Percentiles rank a stretch among this genome's conserved stretches.
Evolutionary conservation across 169 alveolate species (phyloP).

Genomic region (Babesia microti): DNA sequence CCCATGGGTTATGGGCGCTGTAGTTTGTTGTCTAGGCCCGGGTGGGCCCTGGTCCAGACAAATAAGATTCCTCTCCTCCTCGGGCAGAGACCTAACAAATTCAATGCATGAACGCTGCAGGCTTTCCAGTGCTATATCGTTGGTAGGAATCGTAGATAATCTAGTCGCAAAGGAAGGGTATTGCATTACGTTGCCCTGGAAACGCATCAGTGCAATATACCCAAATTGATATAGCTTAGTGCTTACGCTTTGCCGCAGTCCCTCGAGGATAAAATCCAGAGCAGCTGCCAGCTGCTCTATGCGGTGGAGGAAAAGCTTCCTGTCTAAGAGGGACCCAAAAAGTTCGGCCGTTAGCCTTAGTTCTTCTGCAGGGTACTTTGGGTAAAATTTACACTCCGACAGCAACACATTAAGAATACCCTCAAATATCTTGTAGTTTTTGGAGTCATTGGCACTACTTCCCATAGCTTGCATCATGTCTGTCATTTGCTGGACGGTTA

Average conservation of each 20-base stretch:
- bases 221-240: conserved; percentile 64
- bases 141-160: conserved; percentile 30
- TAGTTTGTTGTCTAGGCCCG: no score
- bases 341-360: conserved; percentile 69
- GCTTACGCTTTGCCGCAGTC: conserved; percentile 49
- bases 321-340: conserved; percentile 62
- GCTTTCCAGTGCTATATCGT: conserved; percentile 39
- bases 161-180: conserved; percentile 59
- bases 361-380: conserved; percentile 70
- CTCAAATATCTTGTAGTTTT: conserved; percentile 50
- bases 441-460: conserved; percentile 50
- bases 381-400: conserved; percentile 72
- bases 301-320: conserved; percentile 46
- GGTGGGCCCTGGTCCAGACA: conserved; percentile 39
- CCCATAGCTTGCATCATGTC: conserved; percentile 56
- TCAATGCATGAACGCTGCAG: conserved; percentile 41
- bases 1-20: neutral
- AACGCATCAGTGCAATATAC: conserved; percentile 61
- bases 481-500: conserved; percentile 55
- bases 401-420: conserved; percentile 62
- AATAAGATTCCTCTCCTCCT: conserved; percentile 19
- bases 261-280: conserved; percentile 56
- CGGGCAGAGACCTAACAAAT: conserved; percentile 31
- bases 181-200: conserved; percentile 52
- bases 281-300: conserved; percentile 53